These are phyloP conservation scores for Fusarium newnesense DNA, from an alignment of 2,329 filamentous ascomycete genomes.

Conservation along the genomic window DNA sequence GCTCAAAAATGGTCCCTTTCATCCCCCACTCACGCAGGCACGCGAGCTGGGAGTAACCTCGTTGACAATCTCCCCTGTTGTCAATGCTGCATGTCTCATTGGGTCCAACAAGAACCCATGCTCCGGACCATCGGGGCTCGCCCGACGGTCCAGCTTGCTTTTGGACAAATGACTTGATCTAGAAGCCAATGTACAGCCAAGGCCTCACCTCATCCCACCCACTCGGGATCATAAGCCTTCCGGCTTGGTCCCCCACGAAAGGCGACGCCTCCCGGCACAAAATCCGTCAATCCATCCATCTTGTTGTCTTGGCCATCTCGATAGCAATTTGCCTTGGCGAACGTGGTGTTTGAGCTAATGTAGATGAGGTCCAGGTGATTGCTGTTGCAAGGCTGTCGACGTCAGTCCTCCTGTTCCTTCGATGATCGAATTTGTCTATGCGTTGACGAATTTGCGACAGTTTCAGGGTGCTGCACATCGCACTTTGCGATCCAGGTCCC, in stretches of 20 bases:
- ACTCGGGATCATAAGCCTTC: constrained; percentile 7
- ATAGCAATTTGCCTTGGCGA: constrained; percentile 1
- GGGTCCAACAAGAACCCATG: constrained; percentile 20
- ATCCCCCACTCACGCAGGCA: constrained; percentile 23
- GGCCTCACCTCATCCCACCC: background rate
- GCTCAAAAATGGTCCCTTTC: constrained; percentile 17
- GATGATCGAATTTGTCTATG: constrained; percentile 24
- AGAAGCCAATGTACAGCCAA: constrained; percentile 23
- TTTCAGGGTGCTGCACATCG: constrained; percentile 2
- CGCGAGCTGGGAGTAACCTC: constrained; percentile 15
- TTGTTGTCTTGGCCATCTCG: constrained; percentile 12
- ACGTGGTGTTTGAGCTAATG: background rate
- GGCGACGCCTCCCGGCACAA: constrained; percentile 1
- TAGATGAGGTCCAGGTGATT: background rate
- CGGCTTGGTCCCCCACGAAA: constrained; percentile 29
- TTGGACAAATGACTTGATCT: constrained; percentile 24
- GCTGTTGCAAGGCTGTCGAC: background rate
- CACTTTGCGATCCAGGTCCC: background rate
- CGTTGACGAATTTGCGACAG: constrained; percentile 34
- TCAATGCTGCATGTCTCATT: constrained; percentile 18
- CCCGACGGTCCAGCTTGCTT: constrained; percentile 37
- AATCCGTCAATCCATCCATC: background rate
- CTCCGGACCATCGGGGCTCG: constrained; percentile 40
- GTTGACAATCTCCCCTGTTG: constrained; percentile 7
- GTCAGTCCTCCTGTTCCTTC: constrained; percentile 25